Evolutionary conservation across 2,329 filamentous ascomycete genomes (phyloP), one percentile per base, ranked within the genome.

Genomic region (Dothideomycetes sp.): DNA sequence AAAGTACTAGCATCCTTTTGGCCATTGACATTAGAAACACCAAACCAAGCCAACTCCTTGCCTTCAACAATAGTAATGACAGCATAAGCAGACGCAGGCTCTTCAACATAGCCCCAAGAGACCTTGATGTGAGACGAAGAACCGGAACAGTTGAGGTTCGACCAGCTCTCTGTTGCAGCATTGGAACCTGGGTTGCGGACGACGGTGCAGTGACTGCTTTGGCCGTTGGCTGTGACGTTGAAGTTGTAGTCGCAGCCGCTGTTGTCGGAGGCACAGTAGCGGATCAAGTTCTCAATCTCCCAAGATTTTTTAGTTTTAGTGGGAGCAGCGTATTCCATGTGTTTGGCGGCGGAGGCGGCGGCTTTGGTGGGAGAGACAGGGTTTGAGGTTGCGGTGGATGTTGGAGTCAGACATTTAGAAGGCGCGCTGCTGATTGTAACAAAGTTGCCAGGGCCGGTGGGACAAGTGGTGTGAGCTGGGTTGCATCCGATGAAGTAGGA

Each of bases 181-280:
- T 44, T 40, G 18, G 29, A 29, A 30, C 32, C 41, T 23, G 33
- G 12, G 4, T 18, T 34, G 30, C 41, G 41, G 33, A 44, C 17
- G 28, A 46, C 22, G 33, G 41, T 46, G 33, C 45, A 46, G 16
- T 43, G 32, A 18, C 30, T 13, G 28, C 36, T 32, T 7, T 31
- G 29, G 28, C 42, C 37, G 33, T 46, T 25, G 36, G 41, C 41
- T 5, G 30, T 34, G 6, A 46, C 33, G 16, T 44, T 42, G 30
- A 46, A 46, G 33, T 44, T 44, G 41, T 46, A 46, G 45, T 46
- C 45, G 37, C 45, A 46, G 32, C 40, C 41, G 9, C 12, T 16
- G 28, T 24, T 41, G 36, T 22, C 23, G 4, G 41, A 41, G 28
- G 22, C 33, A 41, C 45, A 46, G 41, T 46, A 44, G 33, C 45